Base-by-base conservation (phyloP, 2,329 filamentous ascomycete species). In the Botrytis aclada region DNA sequence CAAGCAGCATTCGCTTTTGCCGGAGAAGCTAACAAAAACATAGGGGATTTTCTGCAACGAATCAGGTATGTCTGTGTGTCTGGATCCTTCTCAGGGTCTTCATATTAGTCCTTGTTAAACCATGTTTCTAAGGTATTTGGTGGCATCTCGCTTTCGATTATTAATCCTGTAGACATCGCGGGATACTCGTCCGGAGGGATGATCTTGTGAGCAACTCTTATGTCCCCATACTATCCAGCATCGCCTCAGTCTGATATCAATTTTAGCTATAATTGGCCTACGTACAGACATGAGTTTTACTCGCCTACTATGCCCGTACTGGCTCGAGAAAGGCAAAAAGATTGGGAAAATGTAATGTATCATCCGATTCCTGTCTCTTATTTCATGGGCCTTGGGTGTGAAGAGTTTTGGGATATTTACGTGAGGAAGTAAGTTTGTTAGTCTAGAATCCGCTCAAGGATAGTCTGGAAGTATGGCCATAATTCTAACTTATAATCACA, bases 341-440 rank as follows among this genome's bases (percentile, higher is more conserved):
- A 67, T 29, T 67, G 65, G 65, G 34, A 54, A 14, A 54, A 39
- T 9, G 29, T 56, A 56, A 67, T 22, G 29, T 54, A 41, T 29
- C 56, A 41, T 29, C 64, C 47, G 18, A 34, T 41, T 56, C 47
- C 47, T 25, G 64, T 67, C 16, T 67, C 64, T 22, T 67, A 41
- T 32, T 67, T 67, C 3, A 56, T 67, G 64, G 32, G 47, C 47
- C 47, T 67, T 14, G 45, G 56, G 51, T 67, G 16, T 54, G 45
- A 37, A 54, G 64, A 67, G 12, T 56, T 67, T 29, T 67, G 64
- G 64, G 64, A 56, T 9, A 6, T 67, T 56, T 41, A 67, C 25
- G 47, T 67, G 34, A 54, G 64, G 54, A 67, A 67, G 47, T 67
- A 56, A 47, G 62, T 47, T 47, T 47, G 7, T 37, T 64, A 3